Evolutionary conservation across 176 grass and related monocot genomes (phyloP), one percentile per base, ranked within the genome.

Genomic region (Raddia guianensis): DNA sequence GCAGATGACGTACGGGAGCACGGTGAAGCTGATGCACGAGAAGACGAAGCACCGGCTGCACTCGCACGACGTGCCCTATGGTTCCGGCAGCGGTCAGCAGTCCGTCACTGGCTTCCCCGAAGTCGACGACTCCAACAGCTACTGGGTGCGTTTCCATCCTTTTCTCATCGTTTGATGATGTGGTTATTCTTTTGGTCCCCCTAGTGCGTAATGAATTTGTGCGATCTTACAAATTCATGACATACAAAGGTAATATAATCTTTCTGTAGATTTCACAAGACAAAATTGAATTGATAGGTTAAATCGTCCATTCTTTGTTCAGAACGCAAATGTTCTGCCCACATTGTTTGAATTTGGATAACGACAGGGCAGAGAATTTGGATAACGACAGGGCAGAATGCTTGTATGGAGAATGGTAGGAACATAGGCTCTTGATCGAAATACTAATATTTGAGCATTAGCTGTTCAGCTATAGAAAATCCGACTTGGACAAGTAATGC

Each of bases 31-130:
- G 89, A 89, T 91, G 89, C 92, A 94, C 59, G 89, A 94, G 42
- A 91, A 74, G 84, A 89, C 92, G 15, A 94, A 94, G 86, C 84
- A 82, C 64, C 84, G 92, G 69, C 76, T 94, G 52, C 92, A 94
- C 82, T 94, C 92, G 46, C 92, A 94, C 76, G 92, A 94, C 40
- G 84, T 94, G 69, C 89, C 92, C 5, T 94, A 94, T 27, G 92
- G 92, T 14, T 91, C 92, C 0, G 92, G 92, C 68, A 94, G 92
- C 81, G 92, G 92, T 12, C 89, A 94, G 84, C 92, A 91, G 59
- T 91, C 92, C 18, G 92, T 94, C 64, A 94, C 92, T 7, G 92
- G 89, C 11, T 89, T 89, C 27, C 89, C 92, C 9, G 74, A 89
- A 59, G 87, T 81, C 12, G 86, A 87, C n/a, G 92, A 94, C 77